These are phyloP conservation scores for Talinum fruticosum DNA, from an alignment of 148 eudicot genomes.

Conservation along the genomic window DNA sequence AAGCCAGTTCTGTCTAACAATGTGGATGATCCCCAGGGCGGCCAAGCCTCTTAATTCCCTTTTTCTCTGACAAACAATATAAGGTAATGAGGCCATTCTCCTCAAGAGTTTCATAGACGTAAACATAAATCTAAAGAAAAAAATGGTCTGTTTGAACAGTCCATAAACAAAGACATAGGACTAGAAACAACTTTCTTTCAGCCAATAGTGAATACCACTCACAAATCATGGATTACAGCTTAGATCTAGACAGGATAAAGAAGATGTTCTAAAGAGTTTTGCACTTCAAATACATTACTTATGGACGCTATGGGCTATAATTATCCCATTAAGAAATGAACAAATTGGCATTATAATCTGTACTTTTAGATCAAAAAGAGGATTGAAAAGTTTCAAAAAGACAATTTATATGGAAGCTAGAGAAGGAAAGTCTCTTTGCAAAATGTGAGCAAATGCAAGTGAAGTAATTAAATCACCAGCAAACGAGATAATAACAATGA, in stretches of 20 bases:
- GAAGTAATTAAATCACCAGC: too few relatives aligned
- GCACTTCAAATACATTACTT: not conserved
- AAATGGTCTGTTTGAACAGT: not conserved
- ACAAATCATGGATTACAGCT: not conserved
- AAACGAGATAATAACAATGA: too few relatives aligned
- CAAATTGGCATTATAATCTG: not conserved
- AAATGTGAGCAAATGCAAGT: too few relatives aligned
- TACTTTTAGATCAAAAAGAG: constrained; percentile 1
- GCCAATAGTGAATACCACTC: not conserved
- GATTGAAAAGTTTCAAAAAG: not conserved
- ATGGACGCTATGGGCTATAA: not conserved
- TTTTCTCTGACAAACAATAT: constrained; percentile 59
- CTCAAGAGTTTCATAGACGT: not conserved
- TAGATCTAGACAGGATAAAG: not conserved
- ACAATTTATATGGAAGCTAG: not conserved
- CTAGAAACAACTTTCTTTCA: not conserved
- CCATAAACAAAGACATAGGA: not conserved
- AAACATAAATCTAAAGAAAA: not conserved
- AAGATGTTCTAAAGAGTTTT: not conserved
- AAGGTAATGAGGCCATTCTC: not conserved
- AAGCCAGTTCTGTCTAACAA: constrained; percentile 72
- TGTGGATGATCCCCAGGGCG: constrained; percentile 69
- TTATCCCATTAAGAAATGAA: not conserved
- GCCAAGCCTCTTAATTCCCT: constrained; percentile 81
- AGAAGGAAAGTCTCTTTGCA: not conserved